Percentiles rank a stretch among this genome's conserved stretches.
phyloP scores from a whole-genome alignment of 75 land plant genomes.

The Gnetum montanum region DNA sequence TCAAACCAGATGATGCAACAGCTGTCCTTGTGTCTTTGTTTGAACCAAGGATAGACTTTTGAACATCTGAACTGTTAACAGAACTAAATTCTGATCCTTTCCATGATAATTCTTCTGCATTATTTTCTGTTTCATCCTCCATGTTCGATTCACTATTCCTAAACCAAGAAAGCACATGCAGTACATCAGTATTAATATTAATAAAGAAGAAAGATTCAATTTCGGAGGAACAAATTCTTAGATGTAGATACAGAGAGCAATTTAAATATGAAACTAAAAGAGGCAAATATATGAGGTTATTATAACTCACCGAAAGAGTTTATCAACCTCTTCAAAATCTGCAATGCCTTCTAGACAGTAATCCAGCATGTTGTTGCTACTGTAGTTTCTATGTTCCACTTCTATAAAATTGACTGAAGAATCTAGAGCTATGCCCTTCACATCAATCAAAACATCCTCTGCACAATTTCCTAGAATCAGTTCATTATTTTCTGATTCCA shows the following conservation, averaged over 20 bases:
- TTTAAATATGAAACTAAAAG: neutral
- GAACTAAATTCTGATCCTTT: too few species aligned
- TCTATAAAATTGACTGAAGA: conserved; percentile 7
- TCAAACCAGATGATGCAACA: too few species aligned
- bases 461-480: conserved; percentile 4
- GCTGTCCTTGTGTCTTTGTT: too few species aligned
- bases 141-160: neutral
- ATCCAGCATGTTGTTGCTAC: conserved; percentile 8
- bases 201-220: neutral
- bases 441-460: neutral
- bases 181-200: neutral
- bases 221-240: neutral
- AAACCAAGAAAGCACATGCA: neutral
- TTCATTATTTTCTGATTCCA: neutral
- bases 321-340: conserved; percentile 13
- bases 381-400: conserved; percentile 9
- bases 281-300: neutral
- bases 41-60: too few species aligned
- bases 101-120: conserved; percentile 4
- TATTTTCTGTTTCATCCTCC: neutral
- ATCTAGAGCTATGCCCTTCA: conserved; percentile 5
- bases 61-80: too few species aligned
- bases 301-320: conserved; percentile 12
- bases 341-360: conserved; percentile 10
- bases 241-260: too few species aligned